These are phyloP conservation scores for Globisporangium acanthophoron DNA, from an alignment of 352 stramenopile species.

Conservation along the genomic window DNA sequence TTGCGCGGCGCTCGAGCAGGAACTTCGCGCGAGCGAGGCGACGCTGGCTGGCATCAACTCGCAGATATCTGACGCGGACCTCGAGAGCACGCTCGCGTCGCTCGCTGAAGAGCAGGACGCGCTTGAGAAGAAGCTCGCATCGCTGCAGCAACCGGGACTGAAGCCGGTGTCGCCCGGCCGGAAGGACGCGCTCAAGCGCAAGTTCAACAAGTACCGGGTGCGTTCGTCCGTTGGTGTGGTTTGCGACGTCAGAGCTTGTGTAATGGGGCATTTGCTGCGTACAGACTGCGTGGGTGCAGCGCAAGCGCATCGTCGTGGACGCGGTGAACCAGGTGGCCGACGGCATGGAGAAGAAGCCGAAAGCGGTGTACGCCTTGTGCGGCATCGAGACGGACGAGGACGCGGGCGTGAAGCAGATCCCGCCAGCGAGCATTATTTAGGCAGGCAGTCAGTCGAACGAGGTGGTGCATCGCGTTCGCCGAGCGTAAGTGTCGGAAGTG, in stretches of 20 bases:
- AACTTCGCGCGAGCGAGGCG: slow-evolving; percentile 46
- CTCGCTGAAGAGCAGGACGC: slow-evolving; percentile 33
- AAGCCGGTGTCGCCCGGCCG: slow-evolving; percentile 44
- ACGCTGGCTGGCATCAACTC: slow-evolving; percentile 39
- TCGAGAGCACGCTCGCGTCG: slow-evolving; percentile 41
- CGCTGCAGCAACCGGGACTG: slow-evolving; percentile 34
- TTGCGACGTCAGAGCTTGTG: too few species aligned
- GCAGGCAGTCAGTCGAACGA: not conserved
- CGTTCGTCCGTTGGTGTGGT: not conserved
- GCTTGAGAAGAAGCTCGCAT: slow-evolving; percentile 40
- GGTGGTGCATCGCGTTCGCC: too few species aligned
- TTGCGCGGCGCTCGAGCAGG: slow-evolving; percentile 40
- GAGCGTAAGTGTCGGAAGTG: too few species aligned
- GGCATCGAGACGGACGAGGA: slow-evolving; percentile 70
- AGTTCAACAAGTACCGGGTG: slow-evolving; percentile 65
- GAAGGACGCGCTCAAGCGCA: slow-evolving; percentile 60
- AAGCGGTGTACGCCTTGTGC: slow-evolving; percentile 50
- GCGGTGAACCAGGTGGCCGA: slow-evolving; percentile 74
- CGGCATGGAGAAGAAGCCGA: slow-evolving; percentile 80
- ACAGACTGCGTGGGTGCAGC: slow-evolving; percentile 62
- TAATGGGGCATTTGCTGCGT: not conserved
- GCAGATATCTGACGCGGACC: slow-evolving; percentile 62
- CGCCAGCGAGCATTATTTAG: slow-evolving; percentile 44
- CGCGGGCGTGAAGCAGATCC: slow-evolving; percentile 59
- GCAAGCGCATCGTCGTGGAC: slow-evolving; percentile 77